These are phyloP conservation scores for Antitrichia curtipendula DNA, from an alignment of 225 moss, liverwort and hornwort species.

Conservation along the genomic window DNA sequence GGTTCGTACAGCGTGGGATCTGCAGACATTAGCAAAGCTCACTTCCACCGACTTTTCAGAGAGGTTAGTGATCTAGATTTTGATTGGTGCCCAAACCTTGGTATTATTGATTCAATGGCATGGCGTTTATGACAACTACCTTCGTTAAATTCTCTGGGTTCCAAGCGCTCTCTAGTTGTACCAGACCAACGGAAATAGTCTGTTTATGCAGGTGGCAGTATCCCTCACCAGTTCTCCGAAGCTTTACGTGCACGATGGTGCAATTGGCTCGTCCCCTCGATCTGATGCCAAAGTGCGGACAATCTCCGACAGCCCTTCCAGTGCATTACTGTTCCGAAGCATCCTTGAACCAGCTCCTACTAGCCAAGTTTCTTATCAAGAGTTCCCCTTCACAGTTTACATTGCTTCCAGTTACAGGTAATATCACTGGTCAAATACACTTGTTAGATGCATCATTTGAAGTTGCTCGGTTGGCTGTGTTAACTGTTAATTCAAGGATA, in stretches of 20 bases:
- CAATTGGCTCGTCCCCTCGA: constrained; percentile 46
- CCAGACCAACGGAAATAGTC: background rate
- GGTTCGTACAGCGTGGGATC: constrained; percentile 30
- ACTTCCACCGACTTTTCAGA: constrained; percentile 33
- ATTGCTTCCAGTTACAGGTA: constrained; percentile 51
- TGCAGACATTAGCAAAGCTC: constrained; percentile 31
- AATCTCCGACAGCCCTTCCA: constrained; percentile 46
- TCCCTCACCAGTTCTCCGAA: constrained; percentile 17
- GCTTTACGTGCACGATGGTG: constrained; percentile 62
- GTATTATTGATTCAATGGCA: background rate
- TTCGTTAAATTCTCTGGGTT: background rate
- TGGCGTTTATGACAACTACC: background rate
- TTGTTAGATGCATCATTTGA: background rate
- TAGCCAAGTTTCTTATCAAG: constrained; percentile 23
- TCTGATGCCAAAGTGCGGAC: constrained; percentile 52
- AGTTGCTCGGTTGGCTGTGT: background rate
- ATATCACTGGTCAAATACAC: background rate
- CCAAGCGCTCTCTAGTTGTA: background rate
- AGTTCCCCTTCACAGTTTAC: constrained; percentile 48
- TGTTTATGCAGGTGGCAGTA: constrained; percentile 24
- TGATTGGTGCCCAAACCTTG: background rate
- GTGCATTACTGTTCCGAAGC: constrained; percentile 36
- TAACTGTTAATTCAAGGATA: background rate
- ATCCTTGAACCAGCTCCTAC: constrained; percentile 47
- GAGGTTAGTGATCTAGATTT: constrained; percentile 16